Base-by-base conservation (phyloP, 805 yeast species). In the Priceomyces castillae region DNA sequence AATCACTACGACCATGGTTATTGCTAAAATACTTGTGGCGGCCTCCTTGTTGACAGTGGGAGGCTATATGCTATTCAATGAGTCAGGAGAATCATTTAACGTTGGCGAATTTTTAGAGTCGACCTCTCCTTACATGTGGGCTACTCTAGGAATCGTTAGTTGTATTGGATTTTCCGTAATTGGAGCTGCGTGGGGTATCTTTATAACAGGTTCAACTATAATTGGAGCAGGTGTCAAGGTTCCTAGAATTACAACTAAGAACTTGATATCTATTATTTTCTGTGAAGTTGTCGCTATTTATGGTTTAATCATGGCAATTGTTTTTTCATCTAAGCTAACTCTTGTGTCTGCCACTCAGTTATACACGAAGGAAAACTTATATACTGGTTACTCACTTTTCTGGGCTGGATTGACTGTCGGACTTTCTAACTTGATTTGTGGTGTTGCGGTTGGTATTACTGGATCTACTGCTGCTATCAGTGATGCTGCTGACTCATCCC, bases 181-280 rank as follows among this genome's bases (percentile, higher is more conserved):
- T 34, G 99, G 99, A 31, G 99, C 99, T 12, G 98, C 98, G 4
- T 94, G 99, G 99, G 99, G 99, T 51, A 94, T 94, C 53, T 94
- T 92, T 64, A 79, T 94, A 48, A 92, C 98, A 2, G 99, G 99
- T 33, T 76, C 97, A 1, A 82, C 97, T 22, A 87, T 94, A 54
- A 70, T 94, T 49, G 99, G 99, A 56, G 99, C 99, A 2, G 99
- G 99, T 73, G 97, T 94, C 47, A 87, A 87, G 65, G 94, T 96
- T 11, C 99, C 99, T 41, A 77, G 98, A 63, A 95, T 94, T 62
- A 90, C 98, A 35, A 94, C 99, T 43, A 94, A 94, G 75, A 94
- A 94, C 65, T 79, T 94, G 63, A 95, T 94, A 51, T 86, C 95
- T 34, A 94, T 94, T 65, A 95, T 94, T 71, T 94, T 94, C 76